Conservation (phyloP, 352 stramenopile genomes). For the Discostella stelligera region DNA sequence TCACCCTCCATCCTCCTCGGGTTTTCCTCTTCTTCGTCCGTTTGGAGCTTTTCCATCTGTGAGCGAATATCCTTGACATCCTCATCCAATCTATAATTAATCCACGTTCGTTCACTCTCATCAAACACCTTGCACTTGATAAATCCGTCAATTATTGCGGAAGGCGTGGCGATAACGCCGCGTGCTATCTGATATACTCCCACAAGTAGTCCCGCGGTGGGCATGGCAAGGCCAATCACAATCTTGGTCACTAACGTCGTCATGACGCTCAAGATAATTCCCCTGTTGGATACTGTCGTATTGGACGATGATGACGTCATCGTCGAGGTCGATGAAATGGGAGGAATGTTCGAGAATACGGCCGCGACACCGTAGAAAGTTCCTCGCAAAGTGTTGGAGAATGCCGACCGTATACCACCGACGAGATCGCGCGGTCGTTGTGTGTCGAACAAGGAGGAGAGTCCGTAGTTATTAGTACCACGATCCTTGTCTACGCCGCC, state of each 20-base stretch:
- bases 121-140: constrained; percentile 30
- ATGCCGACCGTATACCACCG: constrained; percentile 8
- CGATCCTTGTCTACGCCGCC: not conserved
- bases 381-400: constrained; percentile 18
- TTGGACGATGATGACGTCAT: not conserved
- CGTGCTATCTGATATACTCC: constrained; percentile 20
- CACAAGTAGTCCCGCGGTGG: constrained; percentile 1
- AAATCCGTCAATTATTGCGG: constrained; percentile 24
- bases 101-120: constrained; percentile 10
- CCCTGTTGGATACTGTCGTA: not conserved
- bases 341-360: not conserved
- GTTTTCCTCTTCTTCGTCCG: not conserved
- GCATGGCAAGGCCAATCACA: constrained; percentile 13
- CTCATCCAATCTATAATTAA: constrained; percentile 30
- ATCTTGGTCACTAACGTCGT: constrained; percentile 3
- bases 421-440: constrained; percentile 21
- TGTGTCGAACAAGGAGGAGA: constrained; percentile 18
- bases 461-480: not conserved
- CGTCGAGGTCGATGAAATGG: not conserved
- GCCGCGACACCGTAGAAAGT: constrained; percentile 18
- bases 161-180: constrained; percentile 19
- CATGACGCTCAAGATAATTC: constrained; percentile 13
- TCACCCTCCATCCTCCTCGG: not conserved
- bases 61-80: constrained; percentile 17
- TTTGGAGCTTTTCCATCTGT: constrained; percentile 7